Base-by-base conservation (phyloP, 73 alveolate species). In the Paramecium bursaria region DNA sequence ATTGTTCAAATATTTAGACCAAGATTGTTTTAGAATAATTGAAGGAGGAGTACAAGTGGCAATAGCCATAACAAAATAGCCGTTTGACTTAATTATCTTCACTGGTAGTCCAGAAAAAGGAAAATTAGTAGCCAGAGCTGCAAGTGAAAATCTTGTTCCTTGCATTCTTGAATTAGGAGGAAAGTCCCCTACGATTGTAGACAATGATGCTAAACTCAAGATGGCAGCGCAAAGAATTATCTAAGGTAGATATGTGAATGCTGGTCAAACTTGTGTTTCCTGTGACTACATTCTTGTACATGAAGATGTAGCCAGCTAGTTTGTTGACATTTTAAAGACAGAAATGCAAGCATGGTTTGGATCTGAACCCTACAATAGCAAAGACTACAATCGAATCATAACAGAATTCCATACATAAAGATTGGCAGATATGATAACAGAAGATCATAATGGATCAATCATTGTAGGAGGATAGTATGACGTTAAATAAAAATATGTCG, bases 51-150 rank as follows among this genome's bases (percentile, higher is more conserved):
- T 93, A 14, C 93, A 95, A 75, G 95, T 93, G 0, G 91, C 95
- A 46, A 87, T 87, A 21, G 87, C 54, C 50, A 75, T 95, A 73
- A 47, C 92, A n/a, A 85, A 86, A 53, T 75, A 54, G 27, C 82
- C 91, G 51, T 95, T 92, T 88, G 99, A 93, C 73, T 86, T 91
- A 73, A 95, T 95, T 23, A 85, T 92, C 4, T 95, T 95, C 75
- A 95, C 99, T 11, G 99, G 99, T 11, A 80, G 94, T 50, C 95
- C 98, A 23, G 91, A 90, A 31, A 95, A 93, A 76, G 99, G 99
- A 0, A 95, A 89, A 91, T 19, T 95, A 1, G 94, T 95, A 3
- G 97, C 97, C 1, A 91, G 57, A 6, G 97, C 96, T 0, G 99
- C 99, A 7, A 94, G 96, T 23, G 90, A 91, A 9, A 88, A 93